Base-by-base conservation (phyloP, 306 rosid genomes). In the Vigna radiata region DNA sequence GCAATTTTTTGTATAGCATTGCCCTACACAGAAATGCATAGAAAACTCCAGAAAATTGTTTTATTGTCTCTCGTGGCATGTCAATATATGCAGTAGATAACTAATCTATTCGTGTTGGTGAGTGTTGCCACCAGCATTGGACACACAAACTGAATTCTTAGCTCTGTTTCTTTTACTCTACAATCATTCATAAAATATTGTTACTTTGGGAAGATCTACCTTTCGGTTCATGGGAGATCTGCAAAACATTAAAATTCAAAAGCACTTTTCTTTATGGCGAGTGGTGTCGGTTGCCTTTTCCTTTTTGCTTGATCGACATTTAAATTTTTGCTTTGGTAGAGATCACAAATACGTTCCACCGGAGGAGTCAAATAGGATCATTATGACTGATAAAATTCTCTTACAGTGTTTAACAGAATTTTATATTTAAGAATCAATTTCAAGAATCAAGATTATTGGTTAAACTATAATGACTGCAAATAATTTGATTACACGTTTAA, bases 51-150 rank as follows among this genome's bases (percentile, higher is more conserved):
- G 25, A 16, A 76, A 52, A 53, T 54, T 37, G 46, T 68, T 19
- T 43, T 68, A 13, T 41, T 41, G 55, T 43, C 64, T 47, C 72
- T 47, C 8, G 15, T 25, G 41, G 50, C 10, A 54, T 21, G 4
- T 55, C 41, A 4, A 17, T 75, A 62, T 49, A 31, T 23, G 17
- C 59, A 29, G 46, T 44, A 73, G 48, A 75, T 73, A 48, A 36
- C 46, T 53, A 66, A 53, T 50, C 1, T 76, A 37, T 65, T 37
- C 66, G 53, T 44, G 12, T 14, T 19, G 16, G 19, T 64, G 53
- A 52, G 66, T 76, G 33, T 75, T 61, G 69, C 18, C 80, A 47
- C 43, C 9, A 18, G 79, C 70, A 6, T 47, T 47, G 69, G 50
- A 27, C 48, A 41, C 52, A 67, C 64, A 58, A 44, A 44, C 41